Conservation (phyloP, 768 basidiomycete species). For the Paxillus ammoniavirescens region DNA sequence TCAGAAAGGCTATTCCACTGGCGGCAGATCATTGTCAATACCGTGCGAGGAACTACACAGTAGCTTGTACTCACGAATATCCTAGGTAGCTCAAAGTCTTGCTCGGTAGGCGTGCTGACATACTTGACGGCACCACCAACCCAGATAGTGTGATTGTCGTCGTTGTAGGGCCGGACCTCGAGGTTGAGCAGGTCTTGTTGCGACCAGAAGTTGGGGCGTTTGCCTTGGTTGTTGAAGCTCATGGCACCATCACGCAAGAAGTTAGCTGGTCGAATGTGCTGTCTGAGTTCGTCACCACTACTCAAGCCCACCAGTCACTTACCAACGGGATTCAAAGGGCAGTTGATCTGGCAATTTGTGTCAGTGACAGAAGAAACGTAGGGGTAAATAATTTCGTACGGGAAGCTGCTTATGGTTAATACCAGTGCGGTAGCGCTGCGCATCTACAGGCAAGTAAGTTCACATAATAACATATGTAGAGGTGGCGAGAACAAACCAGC, state of each 20-base stretch:
- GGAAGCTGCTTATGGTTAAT: conserved; percentile 40
- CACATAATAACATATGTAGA: background rate
- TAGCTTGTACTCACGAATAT: conserved; percentile 22
- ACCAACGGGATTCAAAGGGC: conserved; percentile 38
- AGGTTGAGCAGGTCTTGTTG: conserved; percentile 35
- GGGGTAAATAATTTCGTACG: conserved; percentile 7
- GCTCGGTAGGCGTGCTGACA: conserved; percentile 33
- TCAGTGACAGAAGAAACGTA: background rate
- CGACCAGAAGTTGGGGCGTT: conserved; percentile 38
- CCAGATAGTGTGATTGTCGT: conserved; percentile 42
- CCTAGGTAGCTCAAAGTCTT: conserved; percentile 40
- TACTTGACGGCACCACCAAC: conserved; percentile 39
- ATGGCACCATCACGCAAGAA: conserved; percentile 40
- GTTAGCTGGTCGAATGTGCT: conserved; percentile 25
- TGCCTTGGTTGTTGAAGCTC: conserved; percentile 38
- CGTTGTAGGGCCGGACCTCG: conserved; percentile 32
- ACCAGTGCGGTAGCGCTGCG: conserved; percentile 39
- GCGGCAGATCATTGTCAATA: background rate
- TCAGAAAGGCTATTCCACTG: conserved; percentile 35
- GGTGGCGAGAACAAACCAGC: conserved; percentile 33
- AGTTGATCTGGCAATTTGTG: conserved; percentile 28
- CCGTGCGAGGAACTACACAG: background rate
- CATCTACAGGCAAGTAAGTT: conserved; percentile 21
- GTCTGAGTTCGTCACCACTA: background rate
- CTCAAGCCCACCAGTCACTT: conserved; percentile 4